Conservation (phyloP, 768 basidiomycete genomes). For the Naganishia onofrii region DNA sequence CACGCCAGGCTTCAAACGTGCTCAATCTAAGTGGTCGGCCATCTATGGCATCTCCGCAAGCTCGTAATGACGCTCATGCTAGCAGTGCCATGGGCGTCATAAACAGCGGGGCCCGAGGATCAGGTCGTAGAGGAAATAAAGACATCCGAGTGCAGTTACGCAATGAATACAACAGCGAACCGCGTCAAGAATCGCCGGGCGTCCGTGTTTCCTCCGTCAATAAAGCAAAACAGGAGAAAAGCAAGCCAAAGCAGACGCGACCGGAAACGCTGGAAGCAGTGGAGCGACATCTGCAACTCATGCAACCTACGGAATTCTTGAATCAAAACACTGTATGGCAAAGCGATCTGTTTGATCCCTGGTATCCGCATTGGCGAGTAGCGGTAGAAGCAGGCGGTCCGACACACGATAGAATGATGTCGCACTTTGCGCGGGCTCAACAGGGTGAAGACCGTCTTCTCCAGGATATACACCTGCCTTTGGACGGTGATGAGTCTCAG, state of each 20-base stretch:
- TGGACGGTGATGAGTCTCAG: not conserved
- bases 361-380: not conserved
- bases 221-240: not conserved
- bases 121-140: not conserved
- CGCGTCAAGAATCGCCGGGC: not conserved
- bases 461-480: not conserved
- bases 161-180: not conserved
- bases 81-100: not conserved
- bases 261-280: not conserved
- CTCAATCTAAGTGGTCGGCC: not conserved
- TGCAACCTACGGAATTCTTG: not conserved
- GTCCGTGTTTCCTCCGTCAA: not conserved
- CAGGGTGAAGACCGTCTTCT: not conserved
- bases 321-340: not conserved
- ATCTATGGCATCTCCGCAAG: not conserved
- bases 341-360: not conserved
- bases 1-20: too few species aligned
- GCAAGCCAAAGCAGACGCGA: not conserved
- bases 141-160: not conserved
- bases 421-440: not conserved
- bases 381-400: not conserved
- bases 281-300: not conserved
- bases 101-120: not conserved
- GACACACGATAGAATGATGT: not conserved
- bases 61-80: not conserved